Conservation (phyloP, 345 rosid genomes). For the Gossypium bickii region DNA sequence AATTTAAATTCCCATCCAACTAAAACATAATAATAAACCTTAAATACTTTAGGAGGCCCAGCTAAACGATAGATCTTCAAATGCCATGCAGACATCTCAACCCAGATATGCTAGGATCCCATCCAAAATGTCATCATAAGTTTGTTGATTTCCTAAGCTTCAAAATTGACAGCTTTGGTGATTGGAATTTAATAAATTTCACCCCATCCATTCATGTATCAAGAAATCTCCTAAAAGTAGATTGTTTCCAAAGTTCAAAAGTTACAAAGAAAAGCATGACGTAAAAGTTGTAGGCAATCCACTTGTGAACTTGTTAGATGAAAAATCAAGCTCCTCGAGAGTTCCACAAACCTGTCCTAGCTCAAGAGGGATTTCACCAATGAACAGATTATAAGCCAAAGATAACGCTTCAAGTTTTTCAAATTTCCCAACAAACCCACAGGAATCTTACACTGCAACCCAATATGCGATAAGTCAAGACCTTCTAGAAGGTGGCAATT, state of each 20-base stretch:
- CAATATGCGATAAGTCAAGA: slow-evolving; percentile 60
- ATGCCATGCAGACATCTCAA: too few relatives aligned
- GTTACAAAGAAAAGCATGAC: slow-evolving; percentile 48
- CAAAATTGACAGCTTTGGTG: too few relatives aligned
- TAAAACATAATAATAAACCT: too few relatives aligned
- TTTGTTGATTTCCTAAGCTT: too few relatives aligned
- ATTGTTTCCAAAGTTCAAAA: slow-evolving; percentile 69
- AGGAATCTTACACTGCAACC: slow-evolving; percentile 52
- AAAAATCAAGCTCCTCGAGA: slow-evolving; percentile 62
- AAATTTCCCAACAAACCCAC: slow-evolving; percentile 48
- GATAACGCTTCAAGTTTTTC: slow-evolving; percentile 50
- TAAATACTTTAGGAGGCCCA: too few relatives aligned
- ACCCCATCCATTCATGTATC: too few relatives aligned
- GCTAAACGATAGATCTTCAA: too few relatives aligned
- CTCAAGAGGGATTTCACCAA: slow-evolving; percentile 65
- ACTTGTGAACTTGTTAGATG: slow-evolving; percentile 57
- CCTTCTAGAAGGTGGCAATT: slow-evolving; percentile 55
- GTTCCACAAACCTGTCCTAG: slow-evolving; percentile 54
- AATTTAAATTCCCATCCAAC: too few relatives aligned
- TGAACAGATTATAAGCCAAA: slow-evolving; percentile 52
- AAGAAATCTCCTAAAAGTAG: slow-evolving; percentile 71
- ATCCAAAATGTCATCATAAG: too few relatives aligned
- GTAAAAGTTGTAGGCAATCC: slow-evolving; percentile 49
- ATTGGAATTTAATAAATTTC: too few relatives aligned
- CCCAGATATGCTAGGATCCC: too few relatives aligned